Percentiles rank a stretch among this genome's conserved stretches.
These are phyloP conservation scores for Coemansia erecta DNA, from an alignment of 192 early-diverging fungal genomes.

Conservation along the genomic window DNA sequence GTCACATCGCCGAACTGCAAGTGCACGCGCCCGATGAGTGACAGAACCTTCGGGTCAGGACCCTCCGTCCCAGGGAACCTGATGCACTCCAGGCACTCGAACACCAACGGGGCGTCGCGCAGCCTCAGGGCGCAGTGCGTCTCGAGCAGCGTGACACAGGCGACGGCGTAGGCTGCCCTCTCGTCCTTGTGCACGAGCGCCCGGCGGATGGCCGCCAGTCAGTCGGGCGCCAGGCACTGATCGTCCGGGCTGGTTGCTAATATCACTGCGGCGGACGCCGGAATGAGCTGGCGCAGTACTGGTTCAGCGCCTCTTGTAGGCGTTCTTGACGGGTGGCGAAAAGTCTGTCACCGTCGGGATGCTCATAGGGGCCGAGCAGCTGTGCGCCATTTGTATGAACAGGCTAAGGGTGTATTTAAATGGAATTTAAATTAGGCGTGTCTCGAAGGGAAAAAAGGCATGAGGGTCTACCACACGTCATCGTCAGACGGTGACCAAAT, in stretches of 20 bases:
- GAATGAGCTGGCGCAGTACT: slow-evolving; percentile 28
- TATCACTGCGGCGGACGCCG: slow-evolving; percentile 28
- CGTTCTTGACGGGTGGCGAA: slow-evolving; percentile 9
- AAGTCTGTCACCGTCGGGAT: slow-evolving; percentile 14
- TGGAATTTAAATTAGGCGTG: neutral
- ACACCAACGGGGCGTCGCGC: slow-evolving; percentile 16
- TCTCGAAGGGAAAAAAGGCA: neutral
- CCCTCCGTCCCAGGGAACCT: neutral
- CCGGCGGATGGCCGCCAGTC: too few species aligned
- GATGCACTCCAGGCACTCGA: slow-evolving; percentile 10
- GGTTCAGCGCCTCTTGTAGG: slow-evolving; percentile 44
- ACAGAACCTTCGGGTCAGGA: slow-evolving; percentile 24
- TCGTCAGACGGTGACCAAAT: neutral
- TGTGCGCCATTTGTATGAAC: slow-evolving; percentile 21
- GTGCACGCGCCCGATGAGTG: slow-evolving; percentile 28
- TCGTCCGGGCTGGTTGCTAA: slow-evolving; percentile 8
- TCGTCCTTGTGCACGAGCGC: too few species aligned
- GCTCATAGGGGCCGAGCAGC: slow-evolving; percentile 39
- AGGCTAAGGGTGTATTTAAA: slow-evolving; percentile 1
- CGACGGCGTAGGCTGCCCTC: too few species aligned
- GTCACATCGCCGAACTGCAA: slow-evolving; percentile 36
- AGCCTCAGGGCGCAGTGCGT: slow-evolving; percentile 7
- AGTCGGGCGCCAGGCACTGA: too few species aligned
- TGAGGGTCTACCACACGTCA: too few species aligned
- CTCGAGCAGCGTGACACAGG: too few species aligned